Evolutionary conservation across 1,139 yeast species (phyloP), one percentile per base, ranked within the genome.

Genomic region (Lodderomyces elongisporus): DNA sequence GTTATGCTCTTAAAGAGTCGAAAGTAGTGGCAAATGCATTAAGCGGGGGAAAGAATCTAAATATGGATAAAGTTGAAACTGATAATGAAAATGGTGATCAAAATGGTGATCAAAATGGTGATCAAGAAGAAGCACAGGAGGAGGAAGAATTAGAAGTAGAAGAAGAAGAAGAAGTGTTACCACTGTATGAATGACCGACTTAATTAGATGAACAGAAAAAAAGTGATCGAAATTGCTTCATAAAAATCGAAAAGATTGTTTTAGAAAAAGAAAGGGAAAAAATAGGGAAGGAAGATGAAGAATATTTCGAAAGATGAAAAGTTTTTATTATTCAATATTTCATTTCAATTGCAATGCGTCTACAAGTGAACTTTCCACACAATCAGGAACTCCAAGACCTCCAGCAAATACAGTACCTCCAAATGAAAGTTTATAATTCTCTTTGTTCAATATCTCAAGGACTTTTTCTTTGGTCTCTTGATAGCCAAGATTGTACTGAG

Each of bases 321-420:
- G n/a, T n/a, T n/a, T n/a, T n/a, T n/a, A n/a, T n/a, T 30, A 25
- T n/a, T n/a, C n/a, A n/a, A n/a, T 23, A 17, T 20, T 25, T 21
- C 37, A 42, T 33, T 26, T 34, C 24, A 43, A 44, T 21, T 33
- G 41, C 21, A 56, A 35, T 4, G 91, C 93, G 36, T 67, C 75
- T 32, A 67, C 69, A 35, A 83, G 66, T 5, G 84, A 74, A 48
- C 79, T 77, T 25, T 73, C 56, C 1, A 85, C 82, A 45, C 91
- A 83, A 56, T 88, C 96, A 1, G 96, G 95, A 1, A 89, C 89
- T 1, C 96, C 96, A 2, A 85, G 77, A 0, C 95, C 94, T 28
- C 72, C 73, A 9, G 88, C 85, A 54, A 82, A 81, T 2, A 87
- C 76, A 76, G 83, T 85, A 0, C 96, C 97, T 15, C 93, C 88